phyloP scores from a whole-genome alignment of 2,329 filamentous ascomycete genomes.

The Sporothrix protearum region DNA sequence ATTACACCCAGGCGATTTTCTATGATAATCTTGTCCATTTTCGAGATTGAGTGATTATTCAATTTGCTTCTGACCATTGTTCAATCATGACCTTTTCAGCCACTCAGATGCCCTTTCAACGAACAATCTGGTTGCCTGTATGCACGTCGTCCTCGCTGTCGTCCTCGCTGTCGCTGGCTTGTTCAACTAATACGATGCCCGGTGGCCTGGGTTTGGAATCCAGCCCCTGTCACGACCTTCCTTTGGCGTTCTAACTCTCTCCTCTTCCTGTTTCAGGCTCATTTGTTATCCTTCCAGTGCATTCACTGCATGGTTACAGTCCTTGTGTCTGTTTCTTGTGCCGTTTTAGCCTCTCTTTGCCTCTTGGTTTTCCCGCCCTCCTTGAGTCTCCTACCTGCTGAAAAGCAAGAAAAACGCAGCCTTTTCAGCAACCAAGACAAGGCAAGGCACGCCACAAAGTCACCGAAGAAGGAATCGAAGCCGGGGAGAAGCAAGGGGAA shows the following conservation, averaged over 20 bases:
- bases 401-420: background rate
- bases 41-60: background rate
- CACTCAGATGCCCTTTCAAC: background rate
- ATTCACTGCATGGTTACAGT: slow-evolving; percentile 6
- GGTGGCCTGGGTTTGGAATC: slow-evolving; percentile 5
- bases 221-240: background rate
- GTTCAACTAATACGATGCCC: background rate
- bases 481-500: background rate
- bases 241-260: background rate
- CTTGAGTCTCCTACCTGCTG: background rate
- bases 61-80: background rate
- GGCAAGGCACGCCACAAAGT: background rate
- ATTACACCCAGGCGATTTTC: background rate
- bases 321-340: background rate
- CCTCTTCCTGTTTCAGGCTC: background rate
- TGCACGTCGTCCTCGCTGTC: background rate
- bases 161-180: background rate
- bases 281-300: background rate
- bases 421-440: background rate
- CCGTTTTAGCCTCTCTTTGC: background rate
- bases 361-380: background rate
- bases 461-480: background rate
- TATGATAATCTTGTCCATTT: background rate
- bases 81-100: background rate
- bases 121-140: background rate